Evolutionary conservation across 1,284 basidiomycete genomes (phyloP), one percentile per base, ranked within the genome.

Genomic region (Papiliotrema nemorosa): DNA sequence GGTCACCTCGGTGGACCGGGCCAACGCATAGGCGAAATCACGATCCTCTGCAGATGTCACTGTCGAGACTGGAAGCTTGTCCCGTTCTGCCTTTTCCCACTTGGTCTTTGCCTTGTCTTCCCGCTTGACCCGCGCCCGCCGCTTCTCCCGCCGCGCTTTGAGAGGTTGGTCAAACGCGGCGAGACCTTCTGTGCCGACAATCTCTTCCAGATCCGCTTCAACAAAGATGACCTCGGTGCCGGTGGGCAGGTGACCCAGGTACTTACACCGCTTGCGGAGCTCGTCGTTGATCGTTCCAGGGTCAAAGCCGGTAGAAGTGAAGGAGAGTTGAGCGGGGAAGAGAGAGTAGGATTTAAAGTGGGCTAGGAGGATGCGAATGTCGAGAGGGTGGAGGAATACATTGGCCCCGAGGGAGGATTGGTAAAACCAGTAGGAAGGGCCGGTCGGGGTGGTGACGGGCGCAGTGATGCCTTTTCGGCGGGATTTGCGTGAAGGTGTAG

Each of bases 181-280:
- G 47, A 93, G 70, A 0, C 84, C 84, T 9, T 85, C 84, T 9
- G 61, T 62, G 41, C 87, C 85, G 20, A 94, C 87, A 22, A 93
- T 85, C 9, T 76, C 78, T 49, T 80, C 77, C 9, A 97, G 77
- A 67, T 97, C 86, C 3, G 90, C 84, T 74, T 98, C 93, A 53
- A 97, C 79, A 70, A 98, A 97, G 13, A 93, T 86, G 37, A 97
- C 89, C 67, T 97, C 92, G 14, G 89, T 85, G 42, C 90, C 87
- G 59, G 90, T 86, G 0, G 94, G 90, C 57, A 97, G 79, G 71
- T 97, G 93, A 2, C 83, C 83, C 50, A 98, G 85, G 75, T 97
- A 98, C 72, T 94, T 97, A 79, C 90, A 97, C 39, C 92, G 84
- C 70, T 90, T 87, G 42, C 92, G 84, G 21, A 98, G 79, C 53